These are phyloP conservation scores for Lumnitzera racemosa DNA, from an alignment of 345 rosid genomes.

Conservation along the genomic window DNA sequence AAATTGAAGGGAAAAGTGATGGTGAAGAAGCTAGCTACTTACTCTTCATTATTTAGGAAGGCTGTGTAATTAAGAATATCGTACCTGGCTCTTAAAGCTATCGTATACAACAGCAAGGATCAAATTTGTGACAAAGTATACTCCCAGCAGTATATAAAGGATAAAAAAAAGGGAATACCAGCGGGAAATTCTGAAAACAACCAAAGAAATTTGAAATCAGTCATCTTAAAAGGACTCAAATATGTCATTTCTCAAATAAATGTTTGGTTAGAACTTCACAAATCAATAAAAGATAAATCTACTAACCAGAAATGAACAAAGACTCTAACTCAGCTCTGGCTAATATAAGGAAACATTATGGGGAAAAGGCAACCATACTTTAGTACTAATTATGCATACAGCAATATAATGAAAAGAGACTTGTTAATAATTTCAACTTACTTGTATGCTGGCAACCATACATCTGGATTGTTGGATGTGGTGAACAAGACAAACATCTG, in stretches of 20 bases:
- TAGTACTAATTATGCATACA: no score
- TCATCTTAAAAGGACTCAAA: neutral
- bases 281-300: no score
- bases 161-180: conserved; percentile 78
- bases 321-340: no score
- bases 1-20: no score
- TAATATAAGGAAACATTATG: no score
- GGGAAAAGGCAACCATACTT: no score
- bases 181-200: conserved; percentile 64
- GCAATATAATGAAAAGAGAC: no score
- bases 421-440: conserved; percentile 28
- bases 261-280: no score
- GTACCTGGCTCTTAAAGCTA: conserved; percentile 92
- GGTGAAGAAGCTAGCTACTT: no score
- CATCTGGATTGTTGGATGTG: conserved; percentile 98
- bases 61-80: conserved; percentile 6
- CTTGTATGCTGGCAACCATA: conserved; percentile 98
- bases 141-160: conserved; percentile 77
- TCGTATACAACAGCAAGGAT: conserved; percentile 97
- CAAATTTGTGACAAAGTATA: conserved; percentile 96
- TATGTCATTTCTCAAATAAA: neutral
- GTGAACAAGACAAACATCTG: conserved; percentile 89
- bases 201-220: neutral
- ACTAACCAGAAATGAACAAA: no score
- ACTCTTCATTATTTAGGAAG: no score